Percentiles rank a stretch among this genome's conserved stretches.
These are phyloP conservation scores for Xylaria sp. DNA, from an alignment of 2,329 filamentous ascomycete genomes.

Conservation along the genomic window DNA sequence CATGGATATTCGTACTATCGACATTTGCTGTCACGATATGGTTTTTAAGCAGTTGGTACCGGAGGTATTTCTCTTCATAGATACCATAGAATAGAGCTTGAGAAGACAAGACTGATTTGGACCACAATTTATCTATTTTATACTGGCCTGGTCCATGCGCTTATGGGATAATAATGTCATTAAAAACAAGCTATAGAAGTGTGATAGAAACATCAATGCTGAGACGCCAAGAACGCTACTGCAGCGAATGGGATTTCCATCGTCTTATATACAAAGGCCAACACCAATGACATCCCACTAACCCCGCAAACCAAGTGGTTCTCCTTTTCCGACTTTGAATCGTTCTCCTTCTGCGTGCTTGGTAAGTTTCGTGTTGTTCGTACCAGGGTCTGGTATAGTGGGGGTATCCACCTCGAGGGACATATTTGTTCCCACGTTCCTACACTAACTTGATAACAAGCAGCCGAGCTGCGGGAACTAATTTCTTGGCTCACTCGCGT, in stretches of 20 bases:
- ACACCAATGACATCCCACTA: slow-evolving; percentile 6
- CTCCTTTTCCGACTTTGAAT: slow-evolving; percentile 19
- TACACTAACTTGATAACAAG: slow-evolving; percentile 29
- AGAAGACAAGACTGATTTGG: slow-evolving; percentile 1
- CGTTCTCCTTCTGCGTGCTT: slow-evolving; percentile 9
- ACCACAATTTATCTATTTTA: not conserved
- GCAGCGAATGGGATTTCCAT: slow-evolving; percentile 3
- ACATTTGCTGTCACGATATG: slow-evolving; percentile 40
- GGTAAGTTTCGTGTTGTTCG: slow-evolving; percentile 33
- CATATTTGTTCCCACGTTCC: slow-evolving; percentile 37
- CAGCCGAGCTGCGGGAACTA: slow-evolving; percentile 34
- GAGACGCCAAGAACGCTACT: not conserved
- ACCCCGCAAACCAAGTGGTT: slow-evolving; percentile 7
- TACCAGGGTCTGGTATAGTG: slow-evolving; percentile 32
- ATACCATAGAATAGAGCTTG: slow-evolving; percentile 19
- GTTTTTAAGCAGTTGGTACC: slow-evolving; percentile 36
- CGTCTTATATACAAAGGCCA: slow-evolving; percentile 23
- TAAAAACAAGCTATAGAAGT: not conserved
- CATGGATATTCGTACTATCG: slow-evolving; percentile 47
- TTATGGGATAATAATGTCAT: not conserved
- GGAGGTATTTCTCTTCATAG: slow-evolving; percentile 26
- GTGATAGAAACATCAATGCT: too few species aligned
- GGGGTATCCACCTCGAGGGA: slow-evolving; percentile 31
- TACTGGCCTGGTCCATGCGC: not conserved
- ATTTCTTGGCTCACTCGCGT: slow-evolving; percentile 7